Evolutionary conservation across 208 protist species (phyloP).

Genomic region (Vickermania ingenoplastis): DNA sequence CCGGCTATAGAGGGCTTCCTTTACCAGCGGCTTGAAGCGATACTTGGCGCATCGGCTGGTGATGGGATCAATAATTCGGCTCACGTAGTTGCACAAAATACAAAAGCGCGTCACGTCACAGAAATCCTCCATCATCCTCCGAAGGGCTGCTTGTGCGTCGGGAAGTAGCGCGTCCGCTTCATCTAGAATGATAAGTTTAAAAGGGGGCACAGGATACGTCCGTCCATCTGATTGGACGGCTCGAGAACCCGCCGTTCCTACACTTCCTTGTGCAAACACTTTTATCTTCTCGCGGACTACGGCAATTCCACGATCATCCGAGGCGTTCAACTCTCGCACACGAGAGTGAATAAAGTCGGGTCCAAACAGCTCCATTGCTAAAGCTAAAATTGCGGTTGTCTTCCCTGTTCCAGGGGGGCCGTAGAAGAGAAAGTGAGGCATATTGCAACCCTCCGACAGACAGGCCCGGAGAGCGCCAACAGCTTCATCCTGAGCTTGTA

Average conservation of each 20-base stretch:
- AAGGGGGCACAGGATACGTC: conserved; percentile 82
- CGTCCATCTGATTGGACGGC: conserved; percentile 77
- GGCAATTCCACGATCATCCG: conserved; percentile 98
- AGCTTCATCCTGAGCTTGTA: conserved; percentile 95
- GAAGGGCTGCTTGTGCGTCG: conserved; percentile 97
- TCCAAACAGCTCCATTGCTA: conserved; percentile 96
- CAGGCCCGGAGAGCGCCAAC: conserved; percentile 87
- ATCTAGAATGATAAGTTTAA: conserved; percentile 99
- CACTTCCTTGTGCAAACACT: conserved; percentile 92
- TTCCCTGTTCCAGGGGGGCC: conserved; percentile 98
- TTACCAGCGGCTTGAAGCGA: conserved; percentile 94
- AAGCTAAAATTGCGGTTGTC: conserved; percentile 97
- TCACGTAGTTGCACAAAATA: conserved; percentile 99
- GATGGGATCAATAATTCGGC: conserved; percentile 98
- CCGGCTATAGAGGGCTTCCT: conserved; percentile 68
- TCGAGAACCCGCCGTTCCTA: conserved; percentile 38
- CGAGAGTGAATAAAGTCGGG: conserved; percentile 78
- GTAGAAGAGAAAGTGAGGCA: conserved; percentile 99
- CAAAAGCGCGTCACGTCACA: conserved; percentile 98
- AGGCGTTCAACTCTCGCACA: conserved; percentile 99
- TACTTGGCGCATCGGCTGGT: conserved; percentile 99
- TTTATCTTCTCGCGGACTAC: conserved; percentile 98
- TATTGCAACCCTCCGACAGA: conserved; percentile 72
- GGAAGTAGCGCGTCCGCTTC: conserved; percentile 98
- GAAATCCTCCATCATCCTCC: conserved; percentile 98